Percentiles rank a stretch among this genome's conserved stretches.
These are phyloP conservation scores for Solanum chilense DNA, from an alignment of 257 asterid species.

Conservation along the genomic window DNA sequence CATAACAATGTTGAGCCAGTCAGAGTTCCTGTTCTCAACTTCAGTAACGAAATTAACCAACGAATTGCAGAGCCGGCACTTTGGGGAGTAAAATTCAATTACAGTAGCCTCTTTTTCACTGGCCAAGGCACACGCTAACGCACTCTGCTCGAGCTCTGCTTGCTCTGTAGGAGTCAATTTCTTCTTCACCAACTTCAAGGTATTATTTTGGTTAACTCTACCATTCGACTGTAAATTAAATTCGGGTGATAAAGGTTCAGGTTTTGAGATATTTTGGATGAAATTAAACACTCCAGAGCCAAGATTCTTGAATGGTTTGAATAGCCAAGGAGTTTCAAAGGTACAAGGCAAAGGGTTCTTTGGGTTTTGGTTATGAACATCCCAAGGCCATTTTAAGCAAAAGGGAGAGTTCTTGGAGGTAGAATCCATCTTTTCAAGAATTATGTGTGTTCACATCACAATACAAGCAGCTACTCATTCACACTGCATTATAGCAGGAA, in stretches of 20 bases:
- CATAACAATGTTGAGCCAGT: conserved; percentile 71
- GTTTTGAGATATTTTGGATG: conserved; percentile 16
- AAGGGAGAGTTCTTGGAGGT: conserved; percentile 28
- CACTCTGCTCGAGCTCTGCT: conserved; percentile 72
- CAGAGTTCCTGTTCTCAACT: conserved; percentile 49
- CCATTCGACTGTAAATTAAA: not conserved
- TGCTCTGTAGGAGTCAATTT: conserved; percentile 39
- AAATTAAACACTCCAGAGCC: conserved; percentile 32
- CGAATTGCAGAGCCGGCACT: conserved; percentile 73
- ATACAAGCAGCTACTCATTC: not conserved
- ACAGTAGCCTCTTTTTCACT: conserved; percentile 62
- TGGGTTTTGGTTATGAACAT: conserved; percentile 8
- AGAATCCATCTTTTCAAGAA: conserved; percentile 23
- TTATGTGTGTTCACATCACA: not conserved
- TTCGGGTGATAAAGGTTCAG: conserved; percentile 3
- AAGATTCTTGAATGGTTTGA: conserved; percentile 43
- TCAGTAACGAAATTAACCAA: conserved; percentile 52
- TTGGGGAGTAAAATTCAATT: conserved; percentile 76
- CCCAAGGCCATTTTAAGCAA: conserved; percentile 84
- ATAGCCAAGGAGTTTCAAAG: conserved; percentile 60
- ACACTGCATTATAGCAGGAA: not conserved
- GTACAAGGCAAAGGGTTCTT: conserved; percentile 30
- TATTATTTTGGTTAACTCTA: not conserved
- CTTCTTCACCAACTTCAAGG: not conserved
- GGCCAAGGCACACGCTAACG: conserved; percentile 61